These are phyloP conservation scores for Boletus speciosus DNA, from an alignment of 768 basidiomycete genomes.

Conservation along the genomic window DNA sequence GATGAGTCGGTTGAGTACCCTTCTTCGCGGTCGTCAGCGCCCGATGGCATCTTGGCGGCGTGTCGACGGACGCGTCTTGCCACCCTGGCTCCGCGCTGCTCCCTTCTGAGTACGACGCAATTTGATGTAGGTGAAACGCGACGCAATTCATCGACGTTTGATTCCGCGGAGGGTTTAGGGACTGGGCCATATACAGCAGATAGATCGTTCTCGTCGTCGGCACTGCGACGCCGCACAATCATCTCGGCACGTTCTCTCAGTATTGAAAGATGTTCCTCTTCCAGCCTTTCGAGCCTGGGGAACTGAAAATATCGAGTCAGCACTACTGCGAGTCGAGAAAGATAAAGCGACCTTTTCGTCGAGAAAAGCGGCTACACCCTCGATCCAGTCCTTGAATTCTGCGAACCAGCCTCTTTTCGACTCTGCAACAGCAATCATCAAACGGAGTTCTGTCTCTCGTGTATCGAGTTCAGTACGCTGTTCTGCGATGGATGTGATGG, in stretches of 20 bases:
- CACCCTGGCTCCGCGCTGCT: conserved; percentile 57
- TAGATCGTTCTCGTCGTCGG: conserved; percentile 81
- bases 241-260: conserved; percentile 72
- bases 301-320: conserved; percentile 44
- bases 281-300: conserved; percentile 72
- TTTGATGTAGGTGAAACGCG: conserved; percentile 47
- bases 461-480: conserved; percentile 63
- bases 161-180: conserved; percentile 30
- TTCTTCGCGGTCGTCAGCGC: conserved; percentile 49
- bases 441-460: conserved; percentile 70
- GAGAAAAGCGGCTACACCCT: conserved; percentile 78
- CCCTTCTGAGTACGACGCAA: conserved; percentile 42
- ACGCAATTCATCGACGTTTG: conserved; percentile 60
- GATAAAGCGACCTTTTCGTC: conserved; percentile 70
- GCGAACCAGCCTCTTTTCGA: conserved; percentile 79
- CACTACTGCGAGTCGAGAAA: neutral
- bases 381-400: conserved; percentile 76
- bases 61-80: conserved; percentile 51
- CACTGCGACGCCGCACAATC: conserved; percentile 59
- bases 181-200: conserved; percentile 61
- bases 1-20: conserved; percentile 87
- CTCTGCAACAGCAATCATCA: conserved; percentile 72
- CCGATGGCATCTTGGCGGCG: conserved; percentile 22
- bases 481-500: conserved; percentile 53
- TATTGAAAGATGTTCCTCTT: conserved; percentile 69